phyloP scores from a whole-genome alignment of 345 rosid species.

The Eucalyptus pauciflora region DNA sequence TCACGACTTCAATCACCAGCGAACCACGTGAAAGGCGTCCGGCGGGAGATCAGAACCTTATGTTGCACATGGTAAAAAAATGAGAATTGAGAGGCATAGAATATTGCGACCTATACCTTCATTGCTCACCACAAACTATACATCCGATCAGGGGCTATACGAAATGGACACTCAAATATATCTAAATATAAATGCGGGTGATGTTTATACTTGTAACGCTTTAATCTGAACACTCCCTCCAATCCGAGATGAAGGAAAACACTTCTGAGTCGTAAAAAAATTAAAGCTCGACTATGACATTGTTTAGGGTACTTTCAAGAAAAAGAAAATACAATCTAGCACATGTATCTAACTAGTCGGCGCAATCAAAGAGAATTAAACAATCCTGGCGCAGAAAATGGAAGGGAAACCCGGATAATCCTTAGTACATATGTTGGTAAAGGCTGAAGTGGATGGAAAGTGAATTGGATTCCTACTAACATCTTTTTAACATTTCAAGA shows the following conservation, averaged over 20 bases:
- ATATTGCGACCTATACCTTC: background rate
- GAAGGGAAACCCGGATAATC: background rate
- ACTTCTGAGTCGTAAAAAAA: background rate
- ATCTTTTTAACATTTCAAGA: background rate
- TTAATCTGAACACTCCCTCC: background rate
- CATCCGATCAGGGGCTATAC: fast-evolving
- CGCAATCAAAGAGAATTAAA: background rate
- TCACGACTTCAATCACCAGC: background rate
- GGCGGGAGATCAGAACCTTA: background rate
- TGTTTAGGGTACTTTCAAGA: background rate
- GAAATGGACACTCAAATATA: background rate
- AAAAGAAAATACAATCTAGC: background rate
- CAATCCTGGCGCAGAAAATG: background rate
- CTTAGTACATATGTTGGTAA: background rate
- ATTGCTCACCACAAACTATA: background rate
- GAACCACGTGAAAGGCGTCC: background rate
- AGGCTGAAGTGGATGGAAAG: background rate
- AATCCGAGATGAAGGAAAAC: background rate
- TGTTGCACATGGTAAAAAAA: background rate
- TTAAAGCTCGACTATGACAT: background rate
- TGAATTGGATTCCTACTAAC: background rate
- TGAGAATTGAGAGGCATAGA: background rate
- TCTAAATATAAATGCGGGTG: background rate
- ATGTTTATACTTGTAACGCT: background rate
- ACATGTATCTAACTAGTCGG: background rate